Conservation (phyloP, 371 early-diverging fungal genomes). For the Syncephalastrum contaminatum region DNA sequence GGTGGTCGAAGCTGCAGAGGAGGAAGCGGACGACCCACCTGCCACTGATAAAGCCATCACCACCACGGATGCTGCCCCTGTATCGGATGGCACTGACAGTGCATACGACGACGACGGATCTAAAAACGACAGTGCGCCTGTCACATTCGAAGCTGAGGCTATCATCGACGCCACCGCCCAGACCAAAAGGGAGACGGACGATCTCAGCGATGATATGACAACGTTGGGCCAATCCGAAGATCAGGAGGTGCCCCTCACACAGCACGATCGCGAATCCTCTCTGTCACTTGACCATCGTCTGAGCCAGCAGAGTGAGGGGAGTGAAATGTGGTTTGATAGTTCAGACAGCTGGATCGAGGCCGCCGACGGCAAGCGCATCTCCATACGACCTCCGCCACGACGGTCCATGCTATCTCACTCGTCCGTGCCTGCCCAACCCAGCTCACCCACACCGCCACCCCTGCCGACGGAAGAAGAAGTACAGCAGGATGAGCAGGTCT, state of each 20-base stretch:
- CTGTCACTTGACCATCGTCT: background rate
- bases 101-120: too few species aligned
- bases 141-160: too few species aligned
- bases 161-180: too few species aligned
- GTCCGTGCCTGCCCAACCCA: constrained; percentile 1
- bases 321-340: constrained; percentile 10
- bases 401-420: background rate
- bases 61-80: background rate
- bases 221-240: background rate
- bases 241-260: background rate
- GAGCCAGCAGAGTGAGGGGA: constrained; percentile 6
- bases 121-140: too few species aligned
- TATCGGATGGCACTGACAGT: too few species aligned
- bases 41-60: background rate
- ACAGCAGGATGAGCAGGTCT: background rate
- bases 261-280: constrained; percentile 1
- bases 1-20: background rate
- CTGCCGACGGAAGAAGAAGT: background rate
- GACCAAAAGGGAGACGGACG: too few species aligned
- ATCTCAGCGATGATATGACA: too few species aligned
- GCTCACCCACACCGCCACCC: background rate
- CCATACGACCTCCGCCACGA: background rate
- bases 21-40: background rate
- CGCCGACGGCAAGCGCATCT: constrained; percentile 1
- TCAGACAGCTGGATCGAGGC: constrained; percentile 10